Percentiles rank a stretch among this genome's conserved stretches.
These are phyloP conservation scores for Phytophthora podocarpi DNA, from an alignment of 352 stramenopile genomes.

Conservation along the genomic window DNA sequence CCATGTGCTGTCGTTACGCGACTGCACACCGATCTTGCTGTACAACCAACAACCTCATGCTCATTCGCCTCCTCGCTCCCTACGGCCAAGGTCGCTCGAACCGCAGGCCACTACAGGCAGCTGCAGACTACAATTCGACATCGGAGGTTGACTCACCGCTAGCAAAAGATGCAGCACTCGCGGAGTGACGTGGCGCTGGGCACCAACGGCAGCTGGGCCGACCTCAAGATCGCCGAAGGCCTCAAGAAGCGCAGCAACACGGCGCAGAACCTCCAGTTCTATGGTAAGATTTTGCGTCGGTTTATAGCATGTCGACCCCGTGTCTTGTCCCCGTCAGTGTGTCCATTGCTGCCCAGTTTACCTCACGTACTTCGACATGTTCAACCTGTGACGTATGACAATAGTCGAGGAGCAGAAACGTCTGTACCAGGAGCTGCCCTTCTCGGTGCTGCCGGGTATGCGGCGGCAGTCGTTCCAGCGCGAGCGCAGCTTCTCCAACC, in stretches of 20 bases:
- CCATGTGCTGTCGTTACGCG: constrained; percentile 25
- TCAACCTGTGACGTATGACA: constrained; percentile 24
- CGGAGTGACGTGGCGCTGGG: constrained; percentile 72
- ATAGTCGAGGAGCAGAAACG: constrained; percentile 76
- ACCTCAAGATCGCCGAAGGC: constrained; percentile 69
- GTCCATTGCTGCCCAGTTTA: neutral
- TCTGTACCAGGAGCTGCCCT: constrained; percentile 75
- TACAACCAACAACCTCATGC: constrained; percentile 16
- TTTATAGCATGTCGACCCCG: neutral
- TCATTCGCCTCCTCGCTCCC: constrained; percentile 32
- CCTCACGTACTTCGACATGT: neutral
- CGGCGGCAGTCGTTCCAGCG: constrained; percentile 74
- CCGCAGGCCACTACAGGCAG: neutral
- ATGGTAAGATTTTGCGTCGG: constrained; percentile 42
- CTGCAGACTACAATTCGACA: neutral
- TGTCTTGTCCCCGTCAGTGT: neutral
- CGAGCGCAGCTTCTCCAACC: constrained; percentile 71
- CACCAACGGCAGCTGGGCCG: constrained; percentile 67
- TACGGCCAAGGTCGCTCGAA: neutral
- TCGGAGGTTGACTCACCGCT: neutral
- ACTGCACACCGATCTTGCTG: constrained; percentile 30
- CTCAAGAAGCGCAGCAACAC: constrained; percentile 83
- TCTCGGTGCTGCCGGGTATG: constrained; percentile 74
- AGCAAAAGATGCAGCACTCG: constrained; percentile 65
- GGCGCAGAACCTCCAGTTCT: constrained; percentile 79